Base-by-base conservation (phyloP, 805 yeast genomes). In the Candida silvicultrix region DNA sequence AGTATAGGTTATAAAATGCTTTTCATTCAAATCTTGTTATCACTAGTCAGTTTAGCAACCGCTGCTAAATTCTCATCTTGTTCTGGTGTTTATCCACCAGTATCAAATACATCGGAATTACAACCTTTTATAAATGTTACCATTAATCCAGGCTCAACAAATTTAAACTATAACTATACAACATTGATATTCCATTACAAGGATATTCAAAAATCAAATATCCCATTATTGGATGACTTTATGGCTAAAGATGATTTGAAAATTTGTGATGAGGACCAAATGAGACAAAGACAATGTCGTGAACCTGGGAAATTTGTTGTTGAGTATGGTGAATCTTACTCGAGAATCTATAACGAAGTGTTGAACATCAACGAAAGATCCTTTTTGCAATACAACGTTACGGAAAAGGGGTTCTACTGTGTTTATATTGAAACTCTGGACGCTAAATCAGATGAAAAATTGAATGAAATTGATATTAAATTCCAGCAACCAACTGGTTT, bases 401-500 rank as follows among this genome's bases (percentile, higher is more conserved):
- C n/a, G 7, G 22, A 41, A 15, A 41, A 29, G 8, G 43, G 43
- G 16, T 34, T 10, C 22, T 41, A 41, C 34, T 41, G 43, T 18
- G 43, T 41, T 16, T 41, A 41, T 34, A 18, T 41, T 5, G 18
- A 37, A 20, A 20, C 20, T 18, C 12, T 12, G 4, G 25, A 32
- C 10, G 32, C 14, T 20, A n/a, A 9, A 5, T 5, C 8, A 3
- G 25, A 20, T 21, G 22, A 32, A 34, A 16, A 12, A 15, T 8
- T 21, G 36, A 22, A 32, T 41, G 14, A 37, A 37, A 6, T 41
- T 18, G 38, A 41, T 34, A 19, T 41, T 16, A 41, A 41, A 22
- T 41, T 32, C 11, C 43, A 41, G 23, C 43, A 41, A 41, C 21
- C 29, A 22, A 31, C 21, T 34, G 43, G 43, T 15, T 41, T 34